Percentiles rank a stretch among this genome's conserved stretches.
These are phyloP conservation scores for Venturia asperata DNA, from an alignment of 2,329 filamentous ascomycete genomes.

Conservation along the genomic window DNA sequence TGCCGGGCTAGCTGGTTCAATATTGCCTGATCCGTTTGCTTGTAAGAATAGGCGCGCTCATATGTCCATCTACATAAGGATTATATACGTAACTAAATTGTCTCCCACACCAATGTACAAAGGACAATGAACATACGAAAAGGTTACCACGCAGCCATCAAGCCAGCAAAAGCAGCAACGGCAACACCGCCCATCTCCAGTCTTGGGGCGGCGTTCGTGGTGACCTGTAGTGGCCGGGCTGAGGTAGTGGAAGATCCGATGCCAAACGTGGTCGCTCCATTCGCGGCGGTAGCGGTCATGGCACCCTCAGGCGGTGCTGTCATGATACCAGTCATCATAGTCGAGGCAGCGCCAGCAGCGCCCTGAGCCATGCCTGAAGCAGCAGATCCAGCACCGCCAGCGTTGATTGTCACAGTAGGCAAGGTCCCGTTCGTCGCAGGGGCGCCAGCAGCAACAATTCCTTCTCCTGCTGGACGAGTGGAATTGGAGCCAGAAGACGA, in stretches of 20 bases:
- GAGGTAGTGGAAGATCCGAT: background rate
- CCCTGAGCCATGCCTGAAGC: background rate
- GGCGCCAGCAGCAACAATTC: slow-evolving; percentile 13
- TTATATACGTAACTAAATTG: slow-evolving; percentile 12
- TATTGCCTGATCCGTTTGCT: background rate
- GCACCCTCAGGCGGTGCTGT: background rate
- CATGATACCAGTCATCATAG: background rate
- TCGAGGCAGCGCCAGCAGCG: background rate
- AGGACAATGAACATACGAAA: background rate
- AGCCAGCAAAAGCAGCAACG: background rate
- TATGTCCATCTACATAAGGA: background rate
- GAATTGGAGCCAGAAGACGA: background rate
- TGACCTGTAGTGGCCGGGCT: background rate
- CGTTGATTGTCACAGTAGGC: slow-evolving; percentile 11
- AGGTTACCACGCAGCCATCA: background rate
- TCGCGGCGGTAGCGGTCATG: background rate
- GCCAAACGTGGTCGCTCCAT: background rate
- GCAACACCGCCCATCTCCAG: background rate
- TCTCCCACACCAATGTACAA: background rate
- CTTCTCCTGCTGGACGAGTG: background rate
- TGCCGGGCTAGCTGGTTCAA: background rate
- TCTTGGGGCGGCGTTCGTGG: slow-evolving; percentile 9
- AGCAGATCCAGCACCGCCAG: background rate
- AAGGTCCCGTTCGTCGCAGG: slow-evolving; percentile 7
- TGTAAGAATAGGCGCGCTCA: background rate